phyloP scores from a whole-genome alignment of 1,284 basidiomycete genomes.

The Trichosporon ovoides region DNA sequence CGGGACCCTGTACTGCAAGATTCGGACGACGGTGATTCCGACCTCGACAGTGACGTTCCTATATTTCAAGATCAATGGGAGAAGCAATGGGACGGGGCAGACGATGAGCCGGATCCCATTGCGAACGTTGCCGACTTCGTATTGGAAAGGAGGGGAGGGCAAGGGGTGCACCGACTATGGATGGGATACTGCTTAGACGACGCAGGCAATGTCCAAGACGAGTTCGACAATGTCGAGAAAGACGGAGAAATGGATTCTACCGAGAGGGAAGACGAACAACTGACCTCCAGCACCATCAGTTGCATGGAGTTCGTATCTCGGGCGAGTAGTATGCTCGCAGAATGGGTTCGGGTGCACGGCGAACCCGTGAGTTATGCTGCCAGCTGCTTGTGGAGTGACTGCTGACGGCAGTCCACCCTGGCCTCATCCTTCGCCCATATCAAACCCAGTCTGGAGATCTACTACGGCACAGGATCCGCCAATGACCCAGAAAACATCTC shows the following conservation, averaged over 20 bases:
- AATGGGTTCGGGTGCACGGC: not conserved
- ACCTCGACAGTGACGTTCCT: not conserved
- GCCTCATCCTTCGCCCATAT: not conserved
- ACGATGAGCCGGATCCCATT: not conserved
- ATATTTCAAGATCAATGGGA: not conserved
- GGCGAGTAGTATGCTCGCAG: not conserved
- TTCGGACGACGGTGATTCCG: not conserved
- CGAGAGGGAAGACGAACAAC: not conserved
- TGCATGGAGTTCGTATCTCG: not conserved
- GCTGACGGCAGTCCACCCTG: not conserved
- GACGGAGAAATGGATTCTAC: too few species aligned
- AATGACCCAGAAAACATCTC: not conserved
- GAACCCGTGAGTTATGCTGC: not conserved
- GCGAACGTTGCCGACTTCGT: not conserved
- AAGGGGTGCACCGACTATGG: not conserved
- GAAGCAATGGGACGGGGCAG: conserved; percentile 1
- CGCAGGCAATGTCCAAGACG: not conserved
- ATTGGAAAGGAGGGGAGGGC: not conserved
- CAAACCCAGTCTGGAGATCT: not conserved
- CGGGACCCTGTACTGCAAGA: not conserved
- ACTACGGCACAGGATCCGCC: not conserved
- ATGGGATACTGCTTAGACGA: not conserved
- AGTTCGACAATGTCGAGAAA: not conserved
- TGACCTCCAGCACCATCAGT: not conserved
- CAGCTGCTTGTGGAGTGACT: too few species aligned